These are phyloP conservation scores for Bacidia gigantensis DNA, from an alignment of 495 filamentous ascomycete species.

Conservation along the genomic window DNA sequence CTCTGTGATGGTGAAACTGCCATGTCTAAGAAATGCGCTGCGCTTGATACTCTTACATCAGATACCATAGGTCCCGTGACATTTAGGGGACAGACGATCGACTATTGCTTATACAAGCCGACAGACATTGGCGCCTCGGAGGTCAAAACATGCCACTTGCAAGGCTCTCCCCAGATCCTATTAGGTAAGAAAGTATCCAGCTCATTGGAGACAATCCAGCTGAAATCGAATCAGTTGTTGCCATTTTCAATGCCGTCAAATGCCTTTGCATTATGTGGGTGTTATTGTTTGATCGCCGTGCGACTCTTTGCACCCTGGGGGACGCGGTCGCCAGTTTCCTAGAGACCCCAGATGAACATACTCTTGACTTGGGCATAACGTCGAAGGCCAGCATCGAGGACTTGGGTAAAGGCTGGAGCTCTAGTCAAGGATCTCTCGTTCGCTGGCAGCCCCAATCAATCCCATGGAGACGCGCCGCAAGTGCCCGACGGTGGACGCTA, in stretches of 20 bases:
- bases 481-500: not conserved
- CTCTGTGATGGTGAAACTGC: too few relatives aligned
- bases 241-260: constrained; percentile 28
- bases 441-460: not conserved
- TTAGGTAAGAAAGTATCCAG: constrained; percentile 20
- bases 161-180: constrained; percentile 26
- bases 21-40: too few relatives aligned
- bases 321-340: constrained; percentile 40
- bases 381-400: too few relatives aligned
- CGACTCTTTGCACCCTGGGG: constrained; percentile 35
- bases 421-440: not conserved
- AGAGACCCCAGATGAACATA: constrained; percentile 18
- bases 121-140: constrained; percentile 11
- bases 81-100: not conserved
- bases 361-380: too few relatives aligned
- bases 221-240: constrained; percentile 27
- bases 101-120: not conserved
- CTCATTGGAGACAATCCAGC: constrained; percentile 32
- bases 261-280: constrained; percentile 25
- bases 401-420: too few relatives aligned
- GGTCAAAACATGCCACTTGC: not conserved
- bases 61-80: not conserved
- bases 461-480: not conserved
- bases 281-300: constrained; percentile 15
- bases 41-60: not conserved